Percentiles rank a stretch among this genome's conserved stretches.
Evolutionary conservation across 495 filamentous ascomycete species (phyloP).

Genomic region (Xylaria acuta): DNA sequence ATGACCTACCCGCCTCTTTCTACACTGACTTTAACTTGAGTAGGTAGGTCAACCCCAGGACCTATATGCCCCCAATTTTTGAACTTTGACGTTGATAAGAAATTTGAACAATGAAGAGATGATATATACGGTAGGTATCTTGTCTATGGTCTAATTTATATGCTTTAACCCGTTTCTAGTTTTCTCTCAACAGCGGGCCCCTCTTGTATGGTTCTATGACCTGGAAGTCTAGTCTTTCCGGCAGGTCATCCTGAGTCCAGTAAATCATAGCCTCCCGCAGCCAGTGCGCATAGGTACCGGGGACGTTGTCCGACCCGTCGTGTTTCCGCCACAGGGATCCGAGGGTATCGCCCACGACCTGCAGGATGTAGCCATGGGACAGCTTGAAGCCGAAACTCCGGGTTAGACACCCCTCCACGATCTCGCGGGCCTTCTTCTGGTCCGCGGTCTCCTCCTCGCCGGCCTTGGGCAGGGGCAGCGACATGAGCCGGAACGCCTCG

Average conservation of each 20-base stretch:
- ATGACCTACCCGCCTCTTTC: not conserved
- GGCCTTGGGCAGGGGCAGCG: constrained; percentile 49
- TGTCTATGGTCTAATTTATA: constrained; percentile 16
- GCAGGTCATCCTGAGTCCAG: constrained; percentile 48
- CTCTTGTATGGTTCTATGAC: constrained; percentile 47
- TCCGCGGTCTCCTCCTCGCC: constrained; percentile 55
- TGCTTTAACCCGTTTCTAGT: constrained; percentile 29
- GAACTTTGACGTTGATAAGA: not conserved
- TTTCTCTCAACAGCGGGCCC: constrained; percentile 44
- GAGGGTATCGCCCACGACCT: constrained; percentile 51
- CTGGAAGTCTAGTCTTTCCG: constrained; percentile 41
- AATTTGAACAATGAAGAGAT: not conserved
- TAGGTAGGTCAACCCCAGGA: not conserved
- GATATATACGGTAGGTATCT: not conserved
- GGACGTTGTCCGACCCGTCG: constrained; percentile 50
- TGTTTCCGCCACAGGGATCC: constrained; percentile 56
- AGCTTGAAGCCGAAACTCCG: constrained; percentile 61
- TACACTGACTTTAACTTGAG: not conserved
- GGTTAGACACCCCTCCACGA: constrained; percentile 56
- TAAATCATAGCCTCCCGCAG: constrained; percentile 49
- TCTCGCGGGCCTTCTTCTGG: constrained; percentile 55
- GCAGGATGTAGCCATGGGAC: constrained; percentile 58
- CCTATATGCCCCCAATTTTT: not conserved
- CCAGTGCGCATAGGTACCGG: constrained; percentile 56
- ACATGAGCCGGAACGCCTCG: constrained; percentile 58